Conservation (phyloP, 2,329 filamentous ascomycete genomes). For the Cercospora berteroae region DNA sequence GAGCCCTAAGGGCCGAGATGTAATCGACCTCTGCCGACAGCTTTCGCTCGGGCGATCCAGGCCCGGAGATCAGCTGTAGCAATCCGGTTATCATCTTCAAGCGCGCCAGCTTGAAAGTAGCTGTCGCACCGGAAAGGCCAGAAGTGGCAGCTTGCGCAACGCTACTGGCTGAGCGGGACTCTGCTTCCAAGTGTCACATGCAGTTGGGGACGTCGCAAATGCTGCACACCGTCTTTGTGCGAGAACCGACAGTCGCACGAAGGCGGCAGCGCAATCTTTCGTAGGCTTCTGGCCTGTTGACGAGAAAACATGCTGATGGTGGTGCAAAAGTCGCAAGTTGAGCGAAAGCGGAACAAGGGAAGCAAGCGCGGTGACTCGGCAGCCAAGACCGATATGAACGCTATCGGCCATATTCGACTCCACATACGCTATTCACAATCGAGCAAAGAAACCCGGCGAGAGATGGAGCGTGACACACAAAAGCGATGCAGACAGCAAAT, state of each 20-base stretch:
- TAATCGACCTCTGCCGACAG: background rate
- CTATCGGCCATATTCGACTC: constrained; percentile 3
- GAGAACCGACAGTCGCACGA: background rate
- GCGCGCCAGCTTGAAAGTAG: background rate
- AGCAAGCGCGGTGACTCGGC: background rate
- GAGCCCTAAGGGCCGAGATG: background rate
- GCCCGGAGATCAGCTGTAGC: background rate
- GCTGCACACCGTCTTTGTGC: background rate
- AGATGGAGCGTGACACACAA: constrained; percentile 7
- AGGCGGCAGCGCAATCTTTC: background rate
- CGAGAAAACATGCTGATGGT: background rate
- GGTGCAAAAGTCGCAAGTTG: constrained; percentile 1
- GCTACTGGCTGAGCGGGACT: background rate
- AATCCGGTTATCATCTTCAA: background rate
- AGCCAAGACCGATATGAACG: constrained; percentile 2
- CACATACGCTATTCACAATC: constrained; percentile 12
- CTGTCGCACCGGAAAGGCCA: background rate
- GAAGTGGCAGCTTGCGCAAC: background rate
- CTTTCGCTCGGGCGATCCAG: background rate
- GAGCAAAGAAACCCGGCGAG: constrained; percentile 4
- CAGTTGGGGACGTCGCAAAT: background rate
- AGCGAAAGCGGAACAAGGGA: constrained; percentile 8
- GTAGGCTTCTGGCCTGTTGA: background rate
- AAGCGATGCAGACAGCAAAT: background rate
- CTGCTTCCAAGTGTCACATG: background rate